Evolutionary conservation across 495 filamentous ascomycete genomes (phyloP).

Genomic region (Ascobolus immersus): DNA sequence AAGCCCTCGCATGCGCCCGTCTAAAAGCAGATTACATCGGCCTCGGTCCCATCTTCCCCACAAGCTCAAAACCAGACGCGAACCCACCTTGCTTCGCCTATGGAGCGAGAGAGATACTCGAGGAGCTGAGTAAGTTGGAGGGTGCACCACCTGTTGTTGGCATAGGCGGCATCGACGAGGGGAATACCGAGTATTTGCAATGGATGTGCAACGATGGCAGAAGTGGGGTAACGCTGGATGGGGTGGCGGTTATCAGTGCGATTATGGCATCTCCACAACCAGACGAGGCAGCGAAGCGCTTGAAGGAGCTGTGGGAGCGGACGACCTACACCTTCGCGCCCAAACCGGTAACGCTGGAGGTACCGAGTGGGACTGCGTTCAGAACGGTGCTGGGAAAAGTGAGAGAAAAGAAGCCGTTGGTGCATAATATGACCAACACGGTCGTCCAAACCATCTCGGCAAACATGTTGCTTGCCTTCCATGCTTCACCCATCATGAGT

Average conservation of each 20-base stretch:
- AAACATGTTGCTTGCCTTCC: constrained; percentile 61
- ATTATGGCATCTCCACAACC: constrained; percentile 52
- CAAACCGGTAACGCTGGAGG: background rate
- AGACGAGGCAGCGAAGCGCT: constrained; percentile 28
- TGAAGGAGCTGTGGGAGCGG: constrained; percentile 21
- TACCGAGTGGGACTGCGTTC: constrained; percentile 3
- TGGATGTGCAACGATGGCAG: background rate
- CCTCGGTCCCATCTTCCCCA: constrained; percentile 67
- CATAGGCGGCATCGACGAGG: background rate
- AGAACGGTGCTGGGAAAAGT: constrained; percentile 18
- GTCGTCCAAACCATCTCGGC: constrained; percentile 86
- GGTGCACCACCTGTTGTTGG: background rate
- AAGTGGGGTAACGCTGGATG: constrained; percentile 32
- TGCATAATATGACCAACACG: constrained; percentile 85
- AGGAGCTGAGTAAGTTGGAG: background rate
- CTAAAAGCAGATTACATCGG: constrained; percentile 48
- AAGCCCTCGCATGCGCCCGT: background rate
- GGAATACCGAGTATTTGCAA: background rate
- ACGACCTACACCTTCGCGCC: background rate
- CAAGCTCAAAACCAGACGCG: constrained; percentile 29
- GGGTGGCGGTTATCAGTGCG: constrained; percentile 72
- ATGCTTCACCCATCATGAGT: constrained; percentile 84
- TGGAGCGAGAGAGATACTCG: constrained; percentile 3
- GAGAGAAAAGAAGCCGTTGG: constrained; percentile 38
- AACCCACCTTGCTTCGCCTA: constrained; percentile 6